A percentile compares a stretch with the other conserved stretches of the same genome.
Conservation (phyloP, 169 alveolate species). For the Eimeria tenella region DNA sequence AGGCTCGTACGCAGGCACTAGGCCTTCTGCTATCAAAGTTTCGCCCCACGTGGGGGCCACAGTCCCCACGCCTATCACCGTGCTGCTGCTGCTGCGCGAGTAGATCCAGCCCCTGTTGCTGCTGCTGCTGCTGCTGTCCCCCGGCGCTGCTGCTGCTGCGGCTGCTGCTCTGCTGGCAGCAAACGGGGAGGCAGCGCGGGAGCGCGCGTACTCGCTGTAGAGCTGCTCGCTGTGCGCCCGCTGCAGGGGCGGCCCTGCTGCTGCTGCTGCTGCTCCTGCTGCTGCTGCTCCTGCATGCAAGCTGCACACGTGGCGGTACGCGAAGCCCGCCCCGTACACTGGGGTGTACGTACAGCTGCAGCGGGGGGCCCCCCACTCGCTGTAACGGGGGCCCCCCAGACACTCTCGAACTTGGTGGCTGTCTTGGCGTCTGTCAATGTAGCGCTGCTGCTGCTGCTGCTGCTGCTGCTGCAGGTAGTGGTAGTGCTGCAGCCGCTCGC, state of each 20-base stretch:
- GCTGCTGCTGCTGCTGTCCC: neutral
- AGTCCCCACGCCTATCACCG: neutral
- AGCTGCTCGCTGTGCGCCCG: neutral
- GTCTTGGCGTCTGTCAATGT: neutral
- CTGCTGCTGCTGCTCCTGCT: neutral
- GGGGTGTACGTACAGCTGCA: too few relatives aligned
- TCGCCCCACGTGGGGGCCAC: conserved; percentile 57
- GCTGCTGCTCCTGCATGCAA: neutral
- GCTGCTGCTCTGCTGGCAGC: neutral
- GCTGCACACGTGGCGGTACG: neutral
- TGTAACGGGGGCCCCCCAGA: neutral
- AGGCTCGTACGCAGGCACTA: neutral
- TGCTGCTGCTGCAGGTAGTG: too few relatives aligned
- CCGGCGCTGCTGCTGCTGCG: neutral
- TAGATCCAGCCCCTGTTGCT: neutral
- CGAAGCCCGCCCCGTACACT: too few relatives aligned
- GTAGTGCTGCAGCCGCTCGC: neutral
- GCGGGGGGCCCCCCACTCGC: conserved; percentile 9
- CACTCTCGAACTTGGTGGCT: neutral
- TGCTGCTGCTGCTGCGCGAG: neutral
- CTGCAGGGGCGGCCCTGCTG: neutral
- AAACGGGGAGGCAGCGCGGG: neutral
- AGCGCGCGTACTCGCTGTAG: neutral
- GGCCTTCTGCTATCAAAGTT: conserved; percentile 40
- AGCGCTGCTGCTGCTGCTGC: neutral